Conservation (phyloP, 2,329 filamentous ascomycete species). For the Aureobasidium subglaciale region DNA sequence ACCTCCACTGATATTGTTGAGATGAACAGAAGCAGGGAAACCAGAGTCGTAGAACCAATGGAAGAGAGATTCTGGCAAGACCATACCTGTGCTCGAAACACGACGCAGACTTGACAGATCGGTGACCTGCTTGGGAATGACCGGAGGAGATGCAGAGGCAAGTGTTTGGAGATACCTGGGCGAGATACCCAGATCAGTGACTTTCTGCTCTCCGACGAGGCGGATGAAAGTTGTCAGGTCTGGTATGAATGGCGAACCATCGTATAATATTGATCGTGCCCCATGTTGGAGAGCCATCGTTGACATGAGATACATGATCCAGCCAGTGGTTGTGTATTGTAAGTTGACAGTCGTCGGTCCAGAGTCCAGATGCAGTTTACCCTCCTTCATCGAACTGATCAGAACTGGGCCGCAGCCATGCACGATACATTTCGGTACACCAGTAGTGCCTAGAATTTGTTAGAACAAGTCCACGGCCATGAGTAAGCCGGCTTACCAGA, state of each 20-base stretch:
- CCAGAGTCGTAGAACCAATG: constrained; percentile 71
- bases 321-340: constrained; percentile 63
- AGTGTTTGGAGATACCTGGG: constrained; percentile 72
- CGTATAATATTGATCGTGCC: constrained; percentile 62
- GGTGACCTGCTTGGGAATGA: constrained; percentile 51
- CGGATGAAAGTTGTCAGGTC: constrained; percentile 57
- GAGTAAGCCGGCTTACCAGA: too few species aligned
- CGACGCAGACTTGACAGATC: constrained; percentile 55
- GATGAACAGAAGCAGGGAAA: constrained; percentile 60
- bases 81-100: constrained; percentile 74
- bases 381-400: constrained; percentile 56
- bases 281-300: constrained; percentile 55
- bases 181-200: constrained; percentile 68
- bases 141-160: constrained; percentile 50
- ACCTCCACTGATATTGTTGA: constrained; percentile 69
- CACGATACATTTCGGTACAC: constrained; percentile 78
- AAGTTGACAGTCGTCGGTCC: constrained; percentile 39
- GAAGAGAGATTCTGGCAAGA: constrained; percentile 67
- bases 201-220: constrained; percentile 55
- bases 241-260: constrained; percentile 73
- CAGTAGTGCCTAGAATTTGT: constrained; percentile 62
- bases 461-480: too few species aligned
- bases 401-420: constrained; percentile 64
- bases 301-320: constrained; percentile 78
- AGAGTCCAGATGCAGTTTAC: constrained; percentile 44